Conservation (phyloP, 495 filamentous ascomycete genomes). For the Penicillium maclennaniae region DNA sequence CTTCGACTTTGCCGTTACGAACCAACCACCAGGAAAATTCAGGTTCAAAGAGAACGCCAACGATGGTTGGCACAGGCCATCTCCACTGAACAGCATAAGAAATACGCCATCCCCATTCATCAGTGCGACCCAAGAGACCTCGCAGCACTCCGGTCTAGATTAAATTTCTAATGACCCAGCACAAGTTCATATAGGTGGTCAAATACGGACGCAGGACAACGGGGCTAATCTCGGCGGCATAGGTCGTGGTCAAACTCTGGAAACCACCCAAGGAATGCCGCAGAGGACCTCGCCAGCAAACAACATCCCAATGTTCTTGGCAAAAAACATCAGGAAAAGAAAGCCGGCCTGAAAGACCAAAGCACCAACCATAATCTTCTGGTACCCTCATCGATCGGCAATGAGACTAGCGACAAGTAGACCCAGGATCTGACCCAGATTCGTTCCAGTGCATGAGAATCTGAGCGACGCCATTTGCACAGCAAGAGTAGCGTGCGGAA, state of each 20-base stretch:
- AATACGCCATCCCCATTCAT: slow-evolving; percentile 57
- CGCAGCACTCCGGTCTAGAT: slow-evolving; percentile 37
- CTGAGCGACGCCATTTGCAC: no score
- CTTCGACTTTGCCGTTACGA: slow-evolving; percentile 54
- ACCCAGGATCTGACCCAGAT: slow-evolving; percentile 62
- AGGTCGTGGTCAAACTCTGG: slow-evolving; percentile 66
- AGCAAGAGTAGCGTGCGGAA: no score
- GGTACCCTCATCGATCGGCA: slow-evolving; percentile 62
- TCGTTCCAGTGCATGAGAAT: slow-evolving; percentile 25
- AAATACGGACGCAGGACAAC: slow-evolving; percentile 63
- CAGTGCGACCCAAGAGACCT: slow-evolving; percentile 21
- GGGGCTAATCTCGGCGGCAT: slow-evolving; percentile 70
- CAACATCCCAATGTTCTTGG: slow-evolving; percentile 55
- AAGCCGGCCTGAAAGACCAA: slow-evolving; percentile 54
- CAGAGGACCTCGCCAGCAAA: slow-evolving; percentile 65
- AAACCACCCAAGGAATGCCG: slow-evolving; percentile 73
- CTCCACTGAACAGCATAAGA: slow-evolving; percentile 71
- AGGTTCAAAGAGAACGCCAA: slow-evolving; percentile 60
- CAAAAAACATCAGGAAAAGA: slow-evolving; percentile 68
- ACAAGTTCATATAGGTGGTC: slow-evolving; percentile 70
- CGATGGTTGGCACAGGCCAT: slow-evolving; percentile 64
- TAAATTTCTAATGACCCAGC: slow-evolving; percentile 69
- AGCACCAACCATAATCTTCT: slow-evolving; percentile 56
- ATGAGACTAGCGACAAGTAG: slow-evolving; percentile 63
- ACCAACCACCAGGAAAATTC: slow-evolving; percentile 76